These are phyloP conservation scores for Globisporangium nodosum DNA, from an alignment of 352 stramenopile species.

Conservation along the genomic window DNA sequence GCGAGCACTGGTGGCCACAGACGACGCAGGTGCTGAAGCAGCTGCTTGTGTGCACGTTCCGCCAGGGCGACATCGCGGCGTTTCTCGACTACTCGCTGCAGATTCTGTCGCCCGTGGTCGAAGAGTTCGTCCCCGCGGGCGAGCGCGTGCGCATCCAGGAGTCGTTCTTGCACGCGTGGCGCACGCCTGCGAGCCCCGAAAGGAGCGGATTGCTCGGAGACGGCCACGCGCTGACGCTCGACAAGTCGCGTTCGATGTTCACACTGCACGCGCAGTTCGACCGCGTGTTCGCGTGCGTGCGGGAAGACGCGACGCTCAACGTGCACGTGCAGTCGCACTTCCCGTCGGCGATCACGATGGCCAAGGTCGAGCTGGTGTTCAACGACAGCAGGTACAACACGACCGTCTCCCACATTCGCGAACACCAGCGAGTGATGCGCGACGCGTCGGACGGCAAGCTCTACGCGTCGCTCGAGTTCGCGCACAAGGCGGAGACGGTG, in stretches of 20 bases:
- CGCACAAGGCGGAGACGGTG: constrained; percentile 24
- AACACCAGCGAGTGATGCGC: constrained; percentile 1
- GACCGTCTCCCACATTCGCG: constrained; percentile 36
- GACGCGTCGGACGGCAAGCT: constrained; percentile 30
- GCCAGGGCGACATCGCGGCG: constrained; percentile 58
- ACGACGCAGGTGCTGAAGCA: constrained; percentile 71
- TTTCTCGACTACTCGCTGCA: constrained; percentile 80
- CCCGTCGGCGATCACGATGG: constrained; percentile 41
- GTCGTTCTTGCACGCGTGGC: constrained; percentile 60
- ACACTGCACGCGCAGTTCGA: constrained; percentile 51
- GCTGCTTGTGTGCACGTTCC: constrained; percentile 68
- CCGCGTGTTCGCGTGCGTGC: constrained; percentile 57
- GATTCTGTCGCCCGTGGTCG: constrained; percentile 63
- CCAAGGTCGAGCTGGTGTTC: constrained; percentile 67
- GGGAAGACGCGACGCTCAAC: constrained; percentile 49
- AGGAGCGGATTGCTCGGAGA: constrained; percentile 30
- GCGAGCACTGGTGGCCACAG: constrained; percentile 73
- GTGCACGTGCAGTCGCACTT: constrained; percentile 54
- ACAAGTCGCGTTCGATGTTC: constrained; percentile 49
- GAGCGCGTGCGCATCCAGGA: constrained; percentile 58
- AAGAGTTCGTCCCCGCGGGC: constrained; percentile 52
- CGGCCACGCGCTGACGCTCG: constrained; percentile 40
- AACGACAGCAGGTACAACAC: constrained; percentile 73
- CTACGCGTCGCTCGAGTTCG: constrained; percentile 46
- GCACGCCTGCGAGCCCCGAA: constrained; percentile 19